Evolutionary conservation across 345 rosid species (phyloP).

Genomic region (Citrus trifoliata): DNA sequence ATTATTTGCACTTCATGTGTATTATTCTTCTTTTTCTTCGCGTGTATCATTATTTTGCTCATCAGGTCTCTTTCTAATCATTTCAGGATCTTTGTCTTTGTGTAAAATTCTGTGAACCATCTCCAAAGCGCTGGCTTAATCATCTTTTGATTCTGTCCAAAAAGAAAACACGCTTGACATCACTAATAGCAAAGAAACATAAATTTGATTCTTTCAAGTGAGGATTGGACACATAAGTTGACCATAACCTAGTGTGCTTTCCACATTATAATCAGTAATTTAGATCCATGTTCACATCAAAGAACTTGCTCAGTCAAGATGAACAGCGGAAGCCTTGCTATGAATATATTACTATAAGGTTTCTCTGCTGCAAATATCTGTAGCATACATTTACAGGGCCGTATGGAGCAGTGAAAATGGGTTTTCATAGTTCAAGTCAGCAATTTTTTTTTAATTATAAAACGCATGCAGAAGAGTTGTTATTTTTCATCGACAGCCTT

Average conservation of each 20-base stretch:
- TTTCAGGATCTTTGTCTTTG: slow-evolving; percentile 30
- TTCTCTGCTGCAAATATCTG: too few species aligned
- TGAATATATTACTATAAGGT: too few species aligned
- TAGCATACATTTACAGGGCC: too few species aligned
- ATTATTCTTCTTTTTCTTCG: neutral
- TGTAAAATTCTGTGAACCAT: neutral
- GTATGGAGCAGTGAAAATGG: too few species aligned
- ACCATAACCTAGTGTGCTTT: neutral
- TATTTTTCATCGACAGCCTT: too few species aligned
- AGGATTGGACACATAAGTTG: slow-evolving; percentile 21
- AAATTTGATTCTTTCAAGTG: neutral
- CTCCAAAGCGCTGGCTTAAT: neutral
- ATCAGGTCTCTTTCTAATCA: slow-evolving; percentile 23
- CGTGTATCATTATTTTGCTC: slow-evolving; percentile 3
- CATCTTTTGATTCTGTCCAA: neutral
- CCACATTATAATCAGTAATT: too few species aligned
- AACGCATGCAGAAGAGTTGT: too few species aligned
- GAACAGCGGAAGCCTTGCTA: too few species aligned
- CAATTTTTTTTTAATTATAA: too few species aligned
- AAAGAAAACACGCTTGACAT: slow-evolving; percentile 9
- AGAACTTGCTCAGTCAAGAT: too few species aligned
- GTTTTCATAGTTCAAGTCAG: too few species aligned
- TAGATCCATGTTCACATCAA: too few species aligned
- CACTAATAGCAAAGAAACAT: neutral
- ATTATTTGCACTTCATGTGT: neutral